These are phyloP conservation scores for Euphorbia corollata DNA, from an alignment of 441 rosid species.

Conservation along the genomic window DNA sequence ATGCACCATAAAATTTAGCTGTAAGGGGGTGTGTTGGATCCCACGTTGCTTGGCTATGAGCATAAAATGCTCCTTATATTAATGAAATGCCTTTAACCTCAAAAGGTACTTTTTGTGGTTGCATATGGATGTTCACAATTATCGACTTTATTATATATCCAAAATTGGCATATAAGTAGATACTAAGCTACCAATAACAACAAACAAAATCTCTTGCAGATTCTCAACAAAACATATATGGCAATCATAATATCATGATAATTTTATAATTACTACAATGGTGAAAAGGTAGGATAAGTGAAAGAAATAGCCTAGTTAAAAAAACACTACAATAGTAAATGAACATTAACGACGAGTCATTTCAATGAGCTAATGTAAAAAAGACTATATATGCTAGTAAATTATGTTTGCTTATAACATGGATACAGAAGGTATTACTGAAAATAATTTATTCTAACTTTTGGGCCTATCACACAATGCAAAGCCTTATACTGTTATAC, in stretches of 20 bases:
- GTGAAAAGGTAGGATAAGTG: neutral
- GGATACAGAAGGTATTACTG: neutral
- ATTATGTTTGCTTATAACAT: neutral
- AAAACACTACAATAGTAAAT: neutral
- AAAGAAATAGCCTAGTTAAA: neutral
- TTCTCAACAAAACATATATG: constrained; percentile 2
- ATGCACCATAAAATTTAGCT: too few species aligned
- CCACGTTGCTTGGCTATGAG: too few species aligned
- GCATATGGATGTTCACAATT: too few species aligned
- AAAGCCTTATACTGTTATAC: neutral
- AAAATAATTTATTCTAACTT: neutral
- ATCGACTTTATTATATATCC: neutral
- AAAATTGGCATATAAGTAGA: neutral
- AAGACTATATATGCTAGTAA: neutral
- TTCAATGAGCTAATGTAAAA: neutral
- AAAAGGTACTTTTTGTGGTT: too few species aligned
- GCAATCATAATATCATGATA: neutral
- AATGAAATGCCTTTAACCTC: too few species aligned
- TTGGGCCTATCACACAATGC: neutral
- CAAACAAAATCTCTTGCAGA: neutral
- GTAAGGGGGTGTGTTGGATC: too few species aligned
- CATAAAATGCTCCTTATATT: too few species aligned
- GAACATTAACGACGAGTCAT: neutral
- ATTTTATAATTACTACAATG: neutral
- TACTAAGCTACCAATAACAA: neutral